A percentile compares a stretch with the other conserved stretches of the same genome.
These are phyloP conservation scores for Scheffersomyces insectosa DNA, from an alignment of 1,139 yeast genomes.

Conservation along the genomic window DNA sequence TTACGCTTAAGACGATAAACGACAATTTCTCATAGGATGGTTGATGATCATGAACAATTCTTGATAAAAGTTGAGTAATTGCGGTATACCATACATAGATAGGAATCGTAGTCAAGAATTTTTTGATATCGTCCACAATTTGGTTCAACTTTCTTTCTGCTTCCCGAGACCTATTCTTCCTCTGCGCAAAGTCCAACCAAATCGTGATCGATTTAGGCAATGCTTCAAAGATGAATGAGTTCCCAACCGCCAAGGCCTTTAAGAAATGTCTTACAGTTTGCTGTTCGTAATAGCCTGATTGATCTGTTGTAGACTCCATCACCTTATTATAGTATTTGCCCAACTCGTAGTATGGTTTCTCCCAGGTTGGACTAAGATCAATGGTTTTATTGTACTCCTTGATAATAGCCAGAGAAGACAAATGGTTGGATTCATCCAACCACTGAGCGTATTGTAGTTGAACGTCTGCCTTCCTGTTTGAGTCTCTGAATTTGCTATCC, in stretches of 20 bases:
- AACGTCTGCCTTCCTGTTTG: slow-evolving; percentile 43
- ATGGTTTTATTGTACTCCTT: slow-evolving; percentile 66
- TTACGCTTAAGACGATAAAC: slow-evolving; percentile 55
- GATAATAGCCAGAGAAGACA: slow-evolving; percentile 73
- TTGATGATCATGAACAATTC: slow-evolving; percentile 66
- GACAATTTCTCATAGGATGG: slow-evolving; percentile 59
- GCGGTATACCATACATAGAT: slow-evolving; percentile 79
- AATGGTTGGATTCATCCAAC: slow-evolving; percentile 86
- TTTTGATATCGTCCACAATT: slow-evolving; percentile 55
- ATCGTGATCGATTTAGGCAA: slow-evolving; percentile 85
- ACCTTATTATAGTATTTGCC: slow-evolving; percentile 81
- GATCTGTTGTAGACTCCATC: slow-evolving; percentile 56
- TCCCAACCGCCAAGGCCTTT: slow-evolving; percentile 68
- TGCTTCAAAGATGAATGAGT: slow-evolving; percentile 75
- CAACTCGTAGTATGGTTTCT: slow-evolving; percentile 75
- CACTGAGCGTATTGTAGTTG: slow-evolving; percentile 83
- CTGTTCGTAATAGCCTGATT: slow-evolving; percentile 65
- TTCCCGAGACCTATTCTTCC: slow-evolving; percentile 24
- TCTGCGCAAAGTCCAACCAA: slow-evolving; percentile 83
- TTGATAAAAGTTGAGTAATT: slow-evolving; percentile 79
- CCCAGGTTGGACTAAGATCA: slow-evolving; percentile 63
- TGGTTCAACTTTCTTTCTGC: slow-evolving; percentile 41
- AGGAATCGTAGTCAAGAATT: slow-evolving; percentile 51
- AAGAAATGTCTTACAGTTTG: slow-evolving; percentile 66
- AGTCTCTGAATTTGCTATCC: slow-evolving; percentile 16